phyloP scores from a whole-genome alignment of 495 filamentous ascomycete species.

The Melanomma pulvis-pyrius region DNA sequence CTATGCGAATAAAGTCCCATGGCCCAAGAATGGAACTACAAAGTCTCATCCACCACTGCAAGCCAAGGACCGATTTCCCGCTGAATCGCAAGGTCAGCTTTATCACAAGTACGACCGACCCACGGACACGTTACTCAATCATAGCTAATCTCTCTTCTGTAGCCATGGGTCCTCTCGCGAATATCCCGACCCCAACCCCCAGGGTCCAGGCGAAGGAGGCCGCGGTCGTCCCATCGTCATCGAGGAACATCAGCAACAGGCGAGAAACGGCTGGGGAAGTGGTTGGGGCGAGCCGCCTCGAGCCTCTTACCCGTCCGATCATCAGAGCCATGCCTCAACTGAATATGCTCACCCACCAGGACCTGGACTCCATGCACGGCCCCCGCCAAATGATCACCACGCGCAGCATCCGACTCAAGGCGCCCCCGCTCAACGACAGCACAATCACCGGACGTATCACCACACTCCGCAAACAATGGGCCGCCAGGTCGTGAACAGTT shows the following conservation, averaged over 20 bases:
- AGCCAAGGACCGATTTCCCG: conserved; percentile 72
- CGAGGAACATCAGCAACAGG: conserved; percentile 47
- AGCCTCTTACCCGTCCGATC: conserved; percentile 40
- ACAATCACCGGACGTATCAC: conserved; percentile 23
- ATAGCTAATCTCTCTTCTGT: neutral
- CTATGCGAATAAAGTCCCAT: conserved; percentile 78
- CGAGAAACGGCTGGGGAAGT: conserved; percentile 24
- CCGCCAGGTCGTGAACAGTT: conserved; percentile 21
- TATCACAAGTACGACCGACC: conserved; percentile 31
- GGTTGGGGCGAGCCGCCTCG: conserved; percentile 29
- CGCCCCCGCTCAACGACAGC: conserved; percentile 13
- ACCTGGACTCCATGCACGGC: conserved; percentile 12
- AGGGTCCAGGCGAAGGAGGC: conserved; percentile 39
- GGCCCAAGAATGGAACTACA: conserved; percentile 65
- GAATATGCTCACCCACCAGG: conserved; percentile 25
- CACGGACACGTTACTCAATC: neutral
- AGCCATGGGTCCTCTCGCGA: conserved; percentile 35
- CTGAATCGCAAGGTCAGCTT: conserved; percentile 13
- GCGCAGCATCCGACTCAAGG: conserved; percentile 8
- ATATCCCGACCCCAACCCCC: conserved; percentile 21
- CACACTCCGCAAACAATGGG: conserved; percentile 34
- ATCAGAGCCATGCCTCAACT: conserved; percentile 2
- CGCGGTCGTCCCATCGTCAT: conserved; percentile 49
- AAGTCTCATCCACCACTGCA: conserved; percentile 76
- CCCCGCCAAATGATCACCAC: conserved; percentile 23